phyloP scores from a whole-genome alignment of 2,329 filamentous ascomycete species.

The Xylariaceae sp. region DNA sequence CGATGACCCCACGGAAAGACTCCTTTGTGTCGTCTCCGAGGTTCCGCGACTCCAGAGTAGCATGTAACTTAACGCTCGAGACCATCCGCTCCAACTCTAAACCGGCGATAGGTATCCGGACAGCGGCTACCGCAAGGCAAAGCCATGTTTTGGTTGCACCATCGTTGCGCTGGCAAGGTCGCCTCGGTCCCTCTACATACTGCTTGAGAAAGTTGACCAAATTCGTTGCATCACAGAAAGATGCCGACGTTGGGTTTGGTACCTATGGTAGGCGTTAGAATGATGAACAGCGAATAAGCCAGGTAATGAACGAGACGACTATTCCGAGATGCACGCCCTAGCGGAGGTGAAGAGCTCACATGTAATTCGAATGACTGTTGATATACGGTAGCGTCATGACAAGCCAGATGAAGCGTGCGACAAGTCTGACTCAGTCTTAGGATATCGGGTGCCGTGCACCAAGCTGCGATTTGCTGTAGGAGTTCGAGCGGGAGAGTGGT shows the following conservation, averaged over 20 bases:
- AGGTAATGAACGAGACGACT: too few relatives aligned
- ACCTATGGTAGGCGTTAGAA: conserved; percentile 8
- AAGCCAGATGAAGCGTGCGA: neutral
- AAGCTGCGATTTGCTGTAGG: conserved; percentile 1
- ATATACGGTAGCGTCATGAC: conserved; percentile 2
- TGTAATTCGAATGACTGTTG: conserved; percentile 2
- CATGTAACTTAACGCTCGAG: conserved; percentile 5
- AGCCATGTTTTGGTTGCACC: conserved; percentile 10
- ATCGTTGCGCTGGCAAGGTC: conserved; percentile 11
- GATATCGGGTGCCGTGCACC: conserved; percentile 1
- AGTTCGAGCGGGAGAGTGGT: conserved; percentile 1
- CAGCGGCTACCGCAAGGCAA: conserved; percentile 13
- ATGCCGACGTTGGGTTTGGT: conserved; percentile 65
- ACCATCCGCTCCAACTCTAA: conserved; percentile 5
- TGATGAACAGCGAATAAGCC: too few relatives aligned
- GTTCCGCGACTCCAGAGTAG: conserved; percentile 3
- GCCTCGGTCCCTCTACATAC: conserved; percentile 11
- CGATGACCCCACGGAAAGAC: conserved; percentile 10
- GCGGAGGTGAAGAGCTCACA: neutral
- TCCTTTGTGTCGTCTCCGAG: conserved; percentile 6
- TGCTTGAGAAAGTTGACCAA: conserved; percentile 10
- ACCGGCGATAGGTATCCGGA: conserved; percentile 5
- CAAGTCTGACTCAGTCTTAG: neutral
- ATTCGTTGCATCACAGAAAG: conserved; percentile 60
- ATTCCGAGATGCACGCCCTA: too few relatives aligned